Evolutionary conservation across 2,329 filamentous ascomycete species (phyloP), one percentile per base, ranked within the genome.

Genomic region (Xylaria arbuscula): DNA sequence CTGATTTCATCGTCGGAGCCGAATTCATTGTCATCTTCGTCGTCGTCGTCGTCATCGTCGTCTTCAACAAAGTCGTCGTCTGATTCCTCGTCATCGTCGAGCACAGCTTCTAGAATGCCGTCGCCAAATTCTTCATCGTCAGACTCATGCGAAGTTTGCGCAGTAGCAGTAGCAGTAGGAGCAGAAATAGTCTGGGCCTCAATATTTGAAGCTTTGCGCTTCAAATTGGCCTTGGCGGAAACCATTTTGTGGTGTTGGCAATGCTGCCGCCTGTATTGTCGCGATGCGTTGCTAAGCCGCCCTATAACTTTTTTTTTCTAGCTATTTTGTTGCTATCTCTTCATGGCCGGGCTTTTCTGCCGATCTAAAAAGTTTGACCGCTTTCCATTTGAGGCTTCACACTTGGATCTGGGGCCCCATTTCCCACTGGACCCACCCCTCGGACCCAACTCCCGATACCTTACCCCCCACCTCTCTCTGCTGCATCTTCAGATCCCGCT

Each of bases 141-240:
- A 24, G 87, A 89, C 66, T 85, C 45, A 1, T 67, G 84, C 2
- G 83, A 83, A 15, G 83, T 80, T 58, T 34, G 15, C 13, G 45
- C 22, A 19, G 48, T 36, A 15, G 40, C 22, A 47, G 50, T 11
- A n/a, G 81, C 17, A 24, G 81, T 78, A 67, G 56, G 9, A 32
- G 80, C 78, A 66, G 57, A 10, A 22, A 81, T 78, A 66, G 82
- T 82, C 55, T 83, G 81, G 19, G 83, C 80, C 73, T 88, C 87
- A 38, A 83, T 83, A 28, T 84, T 85, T 22, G 88, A 83, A 69
- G 87, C 87, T 80, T 92, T 92, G 72, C 90, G 88, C 83, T 92
- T 92, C 78, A 87, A 85, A 38, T 81, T 83, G 54, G 78, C 75
- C 66, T 81, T 80, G 72, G 77, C 78, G 53, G 80, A 75, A 69